A percentile compares a stretch with the other conserved stretches of the same genome.
Evolutionary conservation across 805 yeast genomes (phyloP).

Genomic region (Cyberlindnera mississippiensis): DNA sequence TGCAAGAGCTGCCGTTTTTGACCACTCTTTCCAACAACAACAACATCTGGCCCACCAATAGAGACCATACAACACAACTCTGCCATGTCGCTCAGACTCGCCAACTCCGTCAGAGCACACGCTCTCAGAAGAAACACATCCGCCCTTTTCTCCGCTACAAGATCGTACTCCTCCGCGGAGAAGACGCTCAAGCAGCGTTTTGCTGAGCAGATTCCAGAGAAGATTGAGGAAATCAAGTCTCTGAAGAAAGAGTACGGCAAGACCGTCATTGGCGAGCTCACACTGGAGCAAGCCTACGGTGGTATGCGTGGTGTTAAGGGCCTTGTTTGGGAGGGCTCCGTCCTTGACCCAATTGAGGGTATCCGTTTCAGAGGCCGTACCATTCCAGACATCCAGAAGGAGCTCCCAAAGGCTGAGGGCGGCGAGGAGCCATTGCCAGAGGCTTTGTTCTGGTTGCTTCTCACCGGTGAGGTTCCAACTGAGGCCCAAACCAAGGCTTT

Average conservation of each 20-base stretch:
- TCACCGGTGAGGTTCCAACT: constrained; percentile 82
- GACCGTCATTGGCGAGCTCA: constrained; percentile 64
- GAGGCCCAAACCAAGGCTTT: constrained; percentile 65
- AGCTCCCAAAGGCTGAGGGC: constrained; percentile 71
- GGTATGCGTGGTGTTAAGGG: constrained; percentile 90
- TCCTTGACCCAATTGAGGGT: constrained; percentile 80
- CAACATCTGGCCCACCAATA: too few species aligned
- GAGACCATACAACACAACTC: not conserved
- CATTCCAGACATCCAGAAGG: constrained; percentile 71
- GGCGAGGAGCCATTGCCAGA: constrained; percentile 69
- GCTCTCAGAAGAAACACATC: constrained; percentile 12
- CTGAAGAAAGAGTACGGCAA: constrained; percentile 86
- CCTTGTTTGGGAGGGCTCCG: constrained; percentile 87
- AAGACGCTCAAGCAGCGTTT: constrained; percentile 90
- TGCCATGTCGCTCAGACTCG: constrained; percentile 19
- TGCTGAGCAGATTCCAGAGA: constrained; percentile 86
- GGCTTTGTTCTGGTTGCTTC: constrained; percentile 75
- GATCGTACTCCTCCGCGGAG: constrained; percentile 28
- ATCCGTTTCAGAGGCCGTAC: constrained; percentile 83
- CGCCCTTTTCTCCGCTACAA: constrained; percentile 17
- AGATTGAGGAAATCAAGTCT: constrained; percentile 81
- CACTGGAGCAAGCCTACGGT: constrained; percentile 80
- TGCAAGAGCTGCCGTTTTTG: not conserved
- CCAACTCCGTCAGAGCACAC: constrained; percentile 13
- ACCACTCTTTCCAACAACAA: not conserved